Evolutionary conservation across 306 rosid genomes (phyloP).

Genomic region (Gastrolobium villosum): DNA sequence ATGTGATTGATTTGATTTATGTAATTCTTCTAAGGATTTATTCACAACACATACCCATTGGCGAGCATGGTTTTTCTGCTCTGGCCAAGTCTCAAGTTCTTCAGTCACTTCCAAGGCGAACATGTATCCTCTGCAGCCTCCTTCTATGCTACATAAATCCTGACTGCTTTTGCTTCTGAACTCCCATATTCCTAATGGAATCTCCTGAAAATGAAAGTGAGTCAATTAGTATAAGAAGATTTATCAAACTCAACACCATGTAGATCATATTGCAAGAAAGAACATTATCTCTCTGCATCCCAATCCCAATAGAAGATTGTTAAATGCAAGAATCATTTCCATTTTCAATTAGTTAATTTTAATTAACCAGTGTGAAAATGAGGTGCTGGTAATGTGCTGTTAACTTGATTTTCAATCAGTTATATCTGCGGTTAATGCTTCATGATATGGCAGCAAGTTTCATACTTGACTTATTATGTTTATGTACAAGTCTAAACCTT

Average conservation of each 20-base stretch:
- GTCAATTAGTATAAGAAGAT: conserved; percentile 19
- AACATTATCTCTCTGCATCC: conserved; percentile 16
- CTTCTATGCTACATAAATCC: conserved; percentile 63
- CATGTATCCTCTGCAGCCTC: conserved; percentile 92
- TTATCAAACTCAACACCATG: conserved; percentile 16
- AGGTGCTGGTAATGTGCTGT: not conserved
- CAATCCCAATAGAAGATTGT: conserved; percentile 3
- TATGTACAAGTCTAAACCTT: not conserved
- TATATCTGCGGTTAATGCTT: not conserved
- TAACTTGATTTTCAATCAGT: conserved; percentile 17
- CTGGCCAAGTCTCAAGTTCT: conserved; percentile 85
- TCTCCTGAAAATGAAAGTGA: conserved; percentile 64
- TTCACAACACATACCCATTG: conserved; percentile 67
- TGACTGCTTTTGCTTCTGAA: conserved; percentile 89
- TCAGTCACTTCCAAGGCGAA: conserved; percentile 87
- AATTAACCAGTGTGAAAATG: not conserved
- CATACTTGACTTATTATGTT: conserved; percentile 16
- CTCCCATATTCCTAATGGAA: conserved; percentile 84
- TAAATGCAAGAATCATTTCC: conserved; percentile 14
- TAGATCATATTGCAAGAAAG: not conserved
- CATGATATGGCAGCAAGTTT: not conserved
- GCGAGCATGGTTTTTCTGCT: conserved; percentile 69
- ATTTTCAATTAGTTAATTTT: not conserved
- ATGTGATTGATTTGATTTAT: not conserved
- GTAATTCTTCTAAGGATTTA: conserved; percentile 9